Base-by-base conservation (phyloP, 1,284 basidiomycete genomes). In the Puccinia hordei region DNA sequence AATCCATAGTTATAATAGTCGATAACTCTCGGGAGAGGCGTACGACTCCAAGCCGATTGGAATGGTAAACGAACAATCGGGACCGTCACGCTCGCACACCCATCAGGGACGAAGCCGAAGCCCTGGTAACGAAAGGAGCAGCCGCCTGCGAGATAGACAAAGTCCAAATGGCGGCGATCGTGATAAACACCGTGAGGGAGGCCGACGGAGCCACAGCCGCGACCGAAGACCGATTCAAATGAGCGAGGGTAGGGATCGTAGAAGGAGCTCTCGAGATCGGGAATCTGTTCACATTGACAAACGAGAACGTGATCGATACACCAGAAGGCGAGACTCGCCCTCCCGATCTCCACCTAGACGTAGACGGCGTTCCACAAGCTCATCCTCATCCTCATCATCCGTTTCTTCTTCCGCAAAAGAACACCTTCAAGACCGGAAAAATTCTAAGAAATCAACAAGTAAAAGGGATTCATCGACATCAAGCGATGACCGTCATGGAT, bases 391-490 rank as follows among this genome's bases (percentile, higher is more conserved):
- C 15, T 75, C 73, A 46, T 59, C 57, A 15, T 59, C 57, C 3
- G 44, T 17, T 22, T 59, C 53, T n/a, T n/a, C n/a, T 27, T 57
- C 57, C 17, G 55, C 46, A 6, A 19, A 27, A 12, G 73, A 66
- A 46, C 61, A 13, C 6, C 44, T 38, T 19, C 41, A 65, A 49
- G 59, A 65, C 8, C 4, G 38, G n/a, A 61, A 59, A 59, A 13
- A 75, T 49, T 63, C 57, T 9, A 75, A 75, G 49, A 75, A 44
- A 19, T 51, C 46, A 65, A 77, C 53, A 17, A 66, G 63, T n/a
- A 77, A 46, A 68, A 49, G 35, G 27, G 63, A 66, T 41, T 66
- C 63, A 22, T 61, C 53, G 24, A 44, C 27, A 35, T 57, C 57
- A 15, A 46, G 41, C 15, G 55, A 51, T 5, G 73, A 66, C 24